Evolutionary conservation across 1,284 basidiomycete genomes (phyloP), one percentile per base, ranked within the genome.

Genomic region (Moesziomyces aphidis): DNA sequence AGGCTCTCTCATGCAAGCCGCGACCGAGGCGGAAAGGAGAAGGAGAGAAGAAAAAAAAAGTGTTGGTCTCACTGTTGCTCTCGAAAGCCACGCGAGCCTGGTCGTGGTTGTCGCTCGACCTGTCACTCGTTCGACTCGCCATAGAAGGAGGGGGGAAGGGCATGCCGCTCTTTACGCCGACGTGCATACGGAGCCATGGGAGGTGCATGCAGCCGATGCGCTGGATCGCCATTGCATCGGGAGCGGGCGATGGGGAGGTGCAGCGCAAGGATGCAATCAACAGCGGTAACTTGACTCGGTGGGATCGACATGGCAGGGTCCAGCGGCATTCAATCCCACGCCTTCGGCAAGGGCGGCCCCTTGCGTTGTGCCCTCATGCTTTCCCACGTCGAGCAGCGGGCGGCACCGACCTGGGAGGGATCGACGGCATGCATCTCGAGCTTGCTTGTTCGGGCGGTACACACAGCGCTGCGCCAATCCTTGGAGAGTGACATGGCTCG

Each of bases 41-140:
- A 28, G 23, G 19, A 17, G 10, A 15, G 6, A 26, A 19, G 22
- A 26, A 44, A 42, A 51, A 42, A 17, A 17, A 7, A 5, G 65
- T 61, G 55, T 62, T 58, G 54, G 54, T 68, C 56, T 62, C 66
- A 62, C 55, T 62, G 66, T 68, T 68, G 59, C 44, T 68, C 59
- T 67, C 24, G 17, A 42, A 11, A 15, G 39, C 39, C 39, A 42
- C 17, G 17, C 17, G 17, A 17, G 39, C 39, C 5, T 6, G 15
- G 19, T 19, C 39, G 13, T 17, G 17, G 39, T 34, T 49, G 31
- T 22, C n/a, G 36, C 47, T 44, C 39, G 51, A 59, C 62, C 55
- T 58, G 56, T 60, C 56, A 55, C 48, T 19, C 11, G 13, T 23
- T 19, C 36, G 10, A 24, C 47, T 28, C 15, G 5, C 19, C 13